Percentiles rank a stretch among this genome's conserved stretches.
Conservation (phyloP, 768 basidiomycete species). For the Lactarius deliciosus region DNA sequence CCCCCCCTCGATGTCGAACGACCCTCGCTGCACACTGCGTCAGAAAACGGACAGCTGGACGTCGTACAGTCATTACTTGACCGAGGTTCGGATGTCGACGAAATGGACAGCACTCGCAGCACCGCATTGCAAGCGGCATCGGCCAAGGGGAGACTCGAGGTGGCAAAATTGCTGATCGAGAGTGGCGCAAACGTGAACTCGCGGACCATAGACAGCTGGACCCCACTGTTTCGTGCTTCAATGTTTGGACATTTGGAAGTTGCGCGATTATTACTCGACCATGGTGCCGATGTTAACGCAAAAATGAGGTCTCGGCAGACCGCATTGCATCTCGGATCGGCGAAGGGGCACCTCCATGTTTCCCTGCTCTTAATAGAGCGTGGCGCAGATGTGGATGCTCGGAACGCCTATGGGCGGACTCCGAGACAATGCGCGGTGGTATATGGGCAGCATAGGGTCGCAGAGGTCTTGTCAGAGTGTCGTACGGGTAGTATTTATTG, state of each 20-base stretch:
- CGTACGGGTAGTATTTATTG: too few species aligned
- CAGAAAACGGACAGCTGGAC: too few species aligned
- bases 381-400: neutral
- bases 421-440: neutral
- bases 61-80: too few species aligned
- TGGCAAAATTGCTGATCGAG: neutral
- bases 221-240: neutral
- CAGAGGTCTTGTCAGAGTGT: neutral
- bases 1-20: too few species aligned
- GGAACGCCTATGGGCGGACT: neutral
- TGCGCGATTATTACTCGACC: neutral
- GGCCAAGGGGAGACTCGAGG: neutral
- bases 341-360: neutral
- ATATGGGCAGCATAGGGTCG: neutral
- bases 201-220: neutral
- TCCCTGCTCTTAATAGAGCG: neutral
- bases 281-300: neutral
- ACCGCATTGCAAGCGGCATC: neutral
- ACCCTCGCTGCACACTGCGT: too few species aligned
- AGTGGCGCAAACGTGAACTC: neutral
- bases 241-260: neutral
- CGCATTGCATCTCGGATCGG: neutral
- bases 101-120: neutral
- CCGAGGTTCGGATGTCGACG: neutral
- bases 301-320: neutral